These are phyloP conservation scores for Pseudogymnoascus sp. DNA, from an alignment of 2,329 filamentous ascomycete genomes.

Conservation along the genomic window DNA sequence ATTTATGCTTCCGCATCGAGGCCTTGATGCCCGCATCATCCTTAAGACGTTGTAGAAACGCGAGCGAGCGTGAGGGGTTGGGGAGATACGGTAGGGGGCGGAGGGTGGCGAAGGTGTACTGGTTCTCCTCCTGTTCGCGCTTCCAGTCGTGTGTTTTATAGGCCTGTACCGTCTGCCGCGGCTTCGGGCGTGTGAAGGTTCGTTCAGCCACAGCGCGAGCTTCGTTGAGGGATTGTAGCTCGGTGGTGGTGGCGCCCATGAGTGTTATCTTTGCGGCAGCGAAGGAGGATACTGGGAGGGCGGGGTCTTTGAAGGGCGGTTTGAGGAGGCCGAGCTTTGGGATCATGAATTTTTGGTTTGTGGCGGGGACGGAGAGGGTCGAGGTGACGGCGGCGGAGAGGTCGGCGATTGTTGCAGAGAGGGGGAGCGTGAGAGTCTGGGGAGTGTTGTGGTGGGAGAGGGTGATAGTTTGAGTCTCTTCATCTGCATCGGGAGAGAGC, in stretches of 20 bases:
- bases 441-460: conserved; percentile 43
- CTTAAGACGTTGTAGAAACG: conserved; percentile 68
- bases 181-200: conserved; percentile 36
- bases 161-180: conserved; percentile 33
- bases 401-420: conserved; percentile 47
- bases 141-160: conserved; percentile 41
- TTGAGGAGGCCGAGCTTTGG: conserved; percentile 61
- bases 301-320: conserved; percentile 55
- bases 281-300: conserved; percentile 40
- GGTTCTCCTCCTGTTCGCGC: conserved; percentile 41
- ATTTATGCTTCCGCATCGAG: conserved; percentile 78
- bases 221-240: conserved; percentile 49
- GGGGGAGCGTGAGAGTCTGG: conserved; percentile 40
- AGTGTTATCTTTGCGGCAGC: conserved; percentile 58
- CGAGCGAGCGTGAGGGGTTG: conserved; percentile 61
- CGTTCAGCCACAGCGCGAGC: conserved; percentile 45
- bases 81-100: conserved; percentile 73
- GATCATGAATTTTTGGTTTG: conserved; percentile 64
- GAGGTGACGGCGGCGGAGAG: conserved; percentile 54
- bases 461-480: conserved; percentile 36
- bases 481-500: not conserved
- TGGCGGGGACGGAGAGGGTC: conserved; percentile 51
- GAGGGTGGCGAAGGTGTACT: conserved; percentile 77
- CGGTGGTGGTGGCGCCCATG: conserved; percentile 56
- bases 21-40: conserved; percentile 80